phyloP scores from a whole-genome alignment of 108 stramenopile genomes.

The Skeletonema potamos region DNA sequence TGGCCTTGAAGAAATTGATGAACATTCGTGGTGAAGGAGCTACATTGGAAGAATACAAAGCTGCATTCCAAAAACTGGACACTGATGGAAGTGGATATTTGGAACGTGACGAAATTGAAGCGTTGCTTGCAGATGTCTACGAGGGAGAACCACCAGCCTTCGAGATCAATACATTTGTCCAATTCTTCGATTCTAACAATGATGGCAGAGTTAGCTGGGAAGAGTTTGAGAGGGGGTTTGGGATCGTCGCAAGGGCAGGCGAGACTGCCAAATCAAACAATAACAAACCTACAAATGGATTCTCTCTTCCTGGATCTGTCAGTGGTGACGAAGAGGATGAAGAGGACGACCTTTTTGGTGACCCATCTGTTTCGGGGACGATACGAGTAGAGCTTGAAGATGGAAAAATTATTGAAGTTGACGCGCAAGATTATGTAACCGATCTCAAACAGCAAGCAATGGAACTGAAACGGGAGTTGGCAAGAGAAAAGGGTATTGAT shows the following conservation, averaged over 20 bases:
- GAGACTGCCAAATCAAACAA: conserved; percentile 5
- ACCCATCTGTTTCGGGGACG: conserved; percentile 53
- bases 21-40: conserved; percentile 57
- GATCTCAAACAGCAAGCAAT: conserved; percentile 75
- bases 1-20: conserved; percentile 83
- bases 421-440: conserved; percentile 85
- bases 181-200: conserved; percentile 85
- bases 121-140: conserved; percentile 72
- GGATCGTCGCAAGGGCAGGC: conserved; percentile 37
- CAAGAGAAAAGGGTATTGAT: conserved; percentile 51
- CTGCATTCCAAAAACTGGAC: conserved; percentile 82
- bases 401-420: conserved; percentile 77
- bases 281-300: conserved; percentile 10
- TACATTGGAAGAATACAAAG: conserved; percentile 71
- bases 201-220: conserved; percentile 83
- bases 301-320: conserved; percentile 14
- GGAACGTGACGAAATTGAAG: conserved; percentile 64
- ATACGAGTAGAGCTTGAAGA: conserved; percentile 81
- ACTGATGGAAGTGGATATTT: conserved; percentile 76
- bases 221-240: conserved; percentile 84
- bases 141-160: conserved; percentile 56
- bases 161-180: conserved; percentile 77
- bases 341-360: conserved; percentile 15
- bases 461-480: conserved; percentile 73
- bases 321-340: conserved; percentile 55